Base-by-base conservation (phyloP, 306 rosid genomes). In the Vigna trinervia region DNA sequence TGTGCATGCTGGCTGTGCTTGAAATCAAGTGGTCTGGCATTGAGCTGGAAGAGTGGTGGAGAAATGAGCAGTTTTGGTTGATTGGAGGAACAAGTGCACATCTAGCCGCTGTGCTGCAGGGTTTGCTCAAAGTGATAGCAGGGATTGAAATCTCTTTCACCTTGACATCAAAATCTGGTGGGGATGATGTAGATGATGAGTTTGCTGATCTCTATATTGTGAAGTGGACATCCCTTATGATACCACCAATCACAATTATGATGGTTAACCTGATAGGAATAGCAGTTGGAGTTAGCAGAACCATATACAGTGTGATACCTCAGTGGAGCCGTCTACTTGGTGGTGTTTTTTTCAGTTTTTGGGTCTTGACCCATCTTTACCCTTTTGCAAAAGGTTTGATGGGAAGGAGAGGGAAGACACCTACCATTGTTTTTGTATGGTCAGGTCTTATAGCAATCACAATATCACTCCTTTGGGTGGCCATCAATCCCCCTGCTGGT, bases 41-140 rank as follows among this genome's bases (percentile, higher is more conserved):
- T 19, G 96, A 92, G 71, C 88, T 95, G 4, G 98, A 94, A 84
- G 98, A 92, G 69, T 94, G 98, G 98, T 94, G 98, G 98, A 90
- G 98, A 71, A 94, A 94, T 2, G 98, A 94, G 80, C 98, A 94
- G 74, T 94, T 94, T 67, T 94, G 98, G 98, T 69, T 94, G 87
- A 94, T 94, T 36, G 98, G 98, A 75, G 98, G 98, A 19, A 94
- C 98, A 1, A 94, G 98, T 74, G 98, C 98, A 15, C 98, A 94
- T 70, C 85, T 94, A 15, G 98, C 98, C 62, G 98, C 98, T 20
- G 98, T 94, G 59, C 88, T 94, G 66, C 98, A 94, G 63, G 98
- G 98, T 32, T 82, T 94, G 68, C 83, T 94, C 30, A 94, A 95
- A 86, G 96, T 95, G 5, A 52, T 95, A 39, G 98, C 98, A 10